Percentiles rank a stretch among this genome's conserved stretches.
Conservation (phyloP, 2,329 filamentous ascomycete genomes). For the Colletotrichum cordylinicola region DNA sequence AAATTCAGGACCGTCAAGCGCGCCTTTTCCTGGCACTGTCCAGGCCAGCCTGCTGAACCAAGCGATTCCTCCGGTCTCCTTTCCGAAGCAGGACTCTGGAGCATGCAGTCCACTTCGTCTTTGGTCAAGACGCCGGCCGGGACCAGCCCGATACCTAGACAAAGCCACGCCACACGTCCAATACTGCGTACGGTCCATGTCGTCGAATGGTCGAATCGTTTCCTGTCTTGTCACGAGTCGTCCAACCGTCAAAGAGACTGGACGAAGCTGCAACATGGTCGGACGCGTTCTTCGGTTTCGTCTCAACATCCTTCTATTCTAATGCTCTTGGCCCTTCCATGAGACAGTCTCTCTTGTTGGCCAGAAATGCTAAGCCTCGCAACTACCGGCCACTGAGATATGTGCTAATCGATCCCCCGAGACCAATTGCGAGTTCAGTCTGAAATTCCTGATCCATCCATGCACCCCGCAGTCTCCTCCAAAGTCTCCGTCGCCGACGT, state of each 20-base stretch:
- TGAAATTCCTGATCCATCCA: constrained; percentile 11
- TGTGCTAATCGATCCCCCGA: not conserved
- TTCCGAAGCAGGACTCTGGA: not conserved
- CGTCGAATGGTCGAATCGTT: not conserved
- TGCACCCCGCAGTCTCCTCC: constrained; percentile 19
- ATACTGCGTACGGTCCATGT: not conserved
- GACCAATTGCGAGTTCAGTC: not conserved
- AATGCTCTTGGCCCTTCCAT: not conserved
- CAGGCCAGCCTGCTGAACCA: not conserved
- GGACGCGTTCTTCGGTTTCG: constrained; percentile 19
- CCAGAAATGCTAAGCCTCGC: not conserved
- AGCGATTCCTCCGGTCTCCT: not conserved
- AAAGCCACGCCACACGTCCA: not conserved
- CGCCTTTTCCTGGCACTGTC: not conserved
- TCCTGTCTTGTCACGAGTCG: not conserved
- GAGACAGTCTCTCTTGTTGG: not conserved
- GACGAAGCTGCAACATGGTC: constrained; percentile 22
- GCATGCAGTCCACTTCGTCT: not conserved
- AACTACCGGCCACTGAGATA: not conserved
- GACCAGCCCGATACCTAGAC: not conserved
- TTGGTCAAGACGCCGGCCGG: not conserved
- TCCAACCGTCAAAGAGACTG: constrained; percentile 1
- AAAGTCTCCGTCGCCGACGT: constrained; percentile 7
- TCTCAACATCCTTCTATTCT: constrained; percentile 10
- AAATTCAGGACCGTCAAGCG: constrained; percentile 11